Percentiles rank a stretch among this genome's conserved stretches.
These are phyloP conservation scores for Coemansia brasiliensis DNA, from an alignment of 192 early-diverging fungal genomes.

Conservation along the genomic window DNA sequence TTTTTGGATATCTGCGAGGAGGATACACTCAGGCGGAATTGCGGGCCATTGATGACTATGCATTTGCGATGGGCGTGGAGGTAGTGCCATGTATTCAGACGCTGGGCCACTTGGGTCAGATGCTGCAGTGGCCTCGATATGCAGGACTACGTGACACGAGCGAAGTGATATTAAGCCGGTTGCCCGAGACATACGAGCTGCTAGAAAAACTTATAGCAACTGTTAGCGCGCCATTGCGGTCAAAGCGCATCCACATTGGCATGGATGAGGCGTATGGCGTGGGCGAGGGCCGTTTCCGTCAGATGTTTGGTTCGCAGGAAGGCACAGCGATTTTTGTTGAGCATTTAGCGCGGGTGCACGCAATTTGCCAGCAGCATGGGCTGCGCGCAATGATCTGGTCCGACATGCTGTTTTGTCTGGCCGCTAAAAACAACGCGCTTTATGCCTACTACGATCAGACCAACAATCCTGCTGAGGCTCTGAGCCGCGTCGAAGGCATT, in stretches of 20 bases:
- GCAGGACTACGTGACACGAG: constrained; percentile 73
- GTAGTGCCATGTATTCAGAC: constrained; percentile 90
- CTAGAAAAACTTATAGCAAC: constrained; percentile 72
- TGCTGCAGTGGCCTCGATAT: constrained; percentile 86
- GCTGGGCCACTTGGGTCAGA: constrained; percentile 84
- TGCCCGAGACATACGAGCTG: constrained; percentile 77
- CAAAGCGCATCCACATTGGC: constrained; percentile 81
- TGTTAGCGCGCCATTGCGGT: constrained; percentile 67
- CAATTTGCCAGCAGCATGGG: constrained; percentile 63
- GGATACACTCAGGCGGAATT: constrained; percentile 77
- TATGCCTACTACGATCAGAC: constrained; percentile 78
- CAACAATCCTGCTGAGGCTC: constrained; percentile 61
- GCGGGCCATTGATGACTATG: constrained; percentile 74
- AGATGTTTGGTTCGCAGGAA: constrained; percentile 74
- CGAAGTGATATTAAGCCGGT: constrained; percentile 72
- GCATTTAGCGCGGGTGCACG: constrained; percentile 70
- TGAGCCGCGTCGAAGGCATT: constrained; percentile 52
- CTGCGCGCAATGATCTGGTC: constrained; percentile 86
- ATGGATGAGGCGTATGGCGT: constrained; percentile 89
- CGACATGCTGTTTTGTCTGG: constrained; percentile 69
- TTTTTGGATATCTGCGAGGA: constrained; percentile 74
- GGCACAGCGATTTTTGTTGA: constrained; percentile 72
- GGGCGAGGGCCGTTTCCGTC: constrained; percentile 78
- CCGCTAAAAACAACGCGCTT: constrained; percentile 79
- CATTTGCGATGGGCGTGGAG: constrained; percentile 72